These are phyloP conservation scores for Calonectria pteridis DNA, from an alignment of 2,329 filamentous ascomycete genomes.

Conservation along the genomic window DNA sequence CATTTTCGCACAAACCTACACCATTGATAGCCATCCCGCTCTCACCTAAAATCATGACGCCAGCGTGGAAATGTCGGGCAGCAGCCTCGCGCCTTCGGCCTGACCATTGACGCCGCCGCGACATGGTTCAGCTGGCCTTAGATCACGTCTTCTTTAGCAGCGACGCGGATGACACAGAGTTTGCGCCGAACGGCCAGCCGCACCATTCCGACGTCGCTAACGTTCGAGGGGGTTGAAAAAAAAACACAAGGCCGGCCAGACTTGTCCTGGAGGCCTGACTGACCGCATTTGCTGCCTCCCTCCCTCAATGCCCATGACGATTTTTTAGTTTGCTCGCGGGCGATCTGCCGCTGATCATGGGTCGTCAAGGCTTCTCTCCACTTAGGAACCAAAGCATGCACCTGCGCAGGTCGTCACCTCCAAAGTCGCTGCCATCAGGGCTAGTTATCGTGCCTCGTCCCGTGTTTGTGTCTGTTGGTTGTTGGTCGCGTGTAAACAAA, in stretches of 20 bases:
- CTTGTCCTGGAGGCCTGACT: not conserved
- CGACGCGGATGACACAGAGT: not conserved
- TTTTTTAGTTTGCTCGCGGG: not conserved
- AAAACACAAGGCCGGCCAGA: not conserved
- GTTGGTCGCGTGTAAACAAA: not conserved
- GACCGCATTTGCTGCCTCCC: not conserved
- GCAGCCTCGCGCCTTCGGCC: not conserved
- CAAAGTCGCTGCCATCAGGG: not conserved
- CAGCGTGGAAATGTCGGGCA: constrained; percentile 5
- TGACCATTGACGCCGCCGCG: constrained; percentile 1
- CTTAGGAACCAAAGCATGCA: not conserved
- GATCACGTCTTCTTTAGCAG: not conserved
- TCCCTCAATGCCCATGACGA: not conserved
- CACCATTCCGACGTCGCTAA: not conserved
- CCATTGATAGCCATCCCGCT: not conserved
- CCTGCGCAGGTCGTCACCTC: not conserved
- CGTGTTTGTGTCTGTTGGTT: constrained; percentile 1
- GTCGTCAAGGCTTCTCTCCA: not conserved
- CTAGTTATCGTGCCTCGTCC: not conserved
- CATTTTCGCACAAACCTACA: not conserved
- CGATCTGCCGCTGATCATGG: constrained; percentile 10
- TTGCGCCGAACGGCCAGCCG: not conserved
- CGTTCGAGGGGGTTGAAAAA: not conserved
- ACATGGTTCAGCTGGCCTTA: not conserved
- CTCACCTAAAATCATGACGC: not conserved